Evolutionary conservation across 140 eudicot genomes (phyloP).

Genomic region (Erigeron philadelphicus): DNA sequence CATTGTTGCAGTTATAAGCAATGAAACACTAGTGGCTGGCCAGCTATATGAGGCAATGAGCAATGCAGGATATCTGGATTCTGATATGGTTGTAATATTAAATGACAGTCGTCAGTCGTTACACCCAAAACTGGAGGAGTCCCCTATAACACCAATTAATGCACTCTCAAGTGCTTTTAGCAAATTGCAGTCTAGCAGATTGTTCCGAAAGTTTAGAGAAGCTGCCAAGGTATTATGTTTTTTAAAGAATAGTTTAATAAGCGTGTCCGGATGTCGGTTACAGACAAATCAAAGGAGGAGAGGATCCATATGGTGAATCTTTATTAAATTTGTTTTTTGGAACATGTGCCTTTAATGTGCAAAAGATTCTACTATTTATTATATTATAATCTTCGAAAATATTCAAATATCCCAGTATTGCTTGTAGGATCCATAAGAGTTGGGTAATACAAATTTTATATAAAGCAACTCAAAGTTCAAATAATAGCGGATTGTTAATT

Average conservation of each 20-base stretch:
- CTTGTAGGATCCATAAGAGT: too few species aligned
- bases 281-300: background rate
- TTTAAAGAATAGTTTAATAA: background rate
- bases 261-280: background rate
- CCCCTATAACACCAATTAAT: conserved; percentile 61
- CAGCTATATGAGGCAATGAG: conserved; percentile 97
- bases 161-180: conserved; percentile 65
- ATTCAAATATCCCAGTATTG: too few species aligned
- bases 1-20: conserved; percentile 77
- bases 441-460: too few species aligned
- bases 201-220: conserved; percentile 70
- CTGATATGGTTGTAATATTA: conserved; percentile 79
- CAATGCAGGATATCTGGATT: conserved; percentile 89
- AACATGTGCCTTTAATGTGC: too few species aligned
- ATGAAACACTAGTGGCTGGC: conserved; percentile 71
- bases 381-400: too few species aligned
- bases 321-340: background rate
- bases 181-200: conserved; percentile 83
- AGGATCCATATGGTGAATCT: conserved; percentile 2
- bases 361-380: too few species aligned
- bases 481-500: too few species aligned
- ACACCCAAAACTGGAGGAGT: conserved; percentile 56
- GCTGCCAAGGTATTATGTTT: conserved; percentile 60
- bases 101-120: conserved; percentile 78
- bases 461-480: too few species aligned